Conservation (phyloP, 2,329 filamentous ascomycete genomes). For the Hortaea sp. region DNA sequence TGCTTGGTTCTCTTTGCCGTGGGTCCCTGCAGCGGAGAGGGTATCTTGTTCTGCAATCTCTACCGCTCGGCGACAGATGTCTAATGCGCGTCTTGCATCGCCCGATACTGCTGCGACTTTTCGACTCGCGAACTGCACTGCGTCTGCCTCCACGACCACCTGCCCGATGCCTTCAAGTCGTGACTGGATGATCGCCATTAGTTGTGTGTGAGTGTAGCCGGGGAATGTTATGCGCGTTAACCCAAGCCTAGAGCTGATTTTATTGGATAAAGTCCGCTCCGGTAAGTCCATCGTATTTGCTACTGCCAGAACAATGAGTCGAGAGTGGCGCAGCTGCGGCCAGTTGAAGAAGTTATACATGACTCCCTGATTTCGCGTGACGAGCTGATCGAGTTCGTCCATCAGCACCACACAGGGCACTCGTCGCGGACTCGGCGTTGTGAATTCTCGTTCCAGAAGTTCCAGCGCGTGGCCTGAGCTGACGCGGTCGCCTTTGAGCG, state of each 20-base stretch:
- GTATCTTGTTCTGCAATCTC: conserved; percentile 78
- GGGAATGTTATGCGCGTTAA: conserved; percentile 93
- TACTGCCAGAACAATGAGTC: conserved; percentile 90
- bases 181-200: conserved; percentile 96
- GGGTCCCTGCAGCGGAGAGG: conserved; percentile 7
- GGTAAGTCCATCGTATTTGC: conserved; percentile 99
- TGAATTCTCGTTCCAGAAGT: conserved; percentile 85
- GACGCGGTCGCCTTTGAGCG: conserved; percentile 83
- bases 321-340: conserved; percentile 82
- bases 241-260: conserved; percentile 79
- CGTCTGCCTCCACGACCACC: conserved; percentile 83
- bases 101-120: conserved; percentile 96
- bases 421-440: conserved; percentile 75
- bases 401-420: conserved; percentile 95
- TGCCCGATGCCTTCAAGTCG: conserved; percentile 72
- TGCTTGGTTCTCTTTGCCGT: conserved; percentile 27
- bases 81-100: conserved; percentile 81
- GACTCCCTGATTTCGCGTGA: conserved; percentile 97
- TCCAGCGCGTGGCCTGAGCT: conserved; percentile 86
- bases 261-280: conserved; percentile 92
- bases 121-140: conserved; percentile 87
- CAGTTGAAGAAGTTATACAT: conserved; percentile 99
- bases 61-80: conserved; percentile 90
- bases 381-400: conserved; percentile 96
- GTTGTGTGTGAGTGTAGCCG: conserved; percentile 91